Evolutionary conservation across 73 alveolate species (phyloP).

Genomic region (Tetrahymena borealis): DNA sequence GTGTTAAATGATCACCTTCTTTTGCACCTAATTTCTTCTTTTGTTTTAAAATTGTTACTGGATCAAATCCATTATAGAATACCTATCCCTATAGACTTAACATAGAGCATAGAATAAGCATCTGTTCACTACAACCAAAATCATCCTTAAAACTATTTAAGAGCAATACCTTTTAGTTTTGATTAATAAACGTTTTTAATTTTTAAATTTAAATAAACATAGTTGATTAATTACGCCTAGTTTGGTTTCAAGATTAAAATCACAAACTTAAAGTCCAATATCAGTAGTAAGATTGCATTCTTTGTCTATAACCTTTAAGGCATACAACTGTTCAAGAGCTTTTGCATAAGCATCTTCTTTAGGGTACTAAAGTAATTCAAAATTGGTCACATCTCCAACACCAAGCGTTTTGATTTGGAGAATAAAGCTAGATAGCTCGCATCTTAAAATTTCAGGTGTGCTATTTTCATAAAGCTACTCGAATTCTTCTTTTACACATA

Average conservation of each 20-base stretch:
- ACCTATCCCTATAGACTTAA: constrained; percentile 56
- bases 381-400: neutral
- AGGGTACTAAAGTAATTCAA: neutral
- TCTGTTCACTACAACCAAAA: constrained; percentile 84
- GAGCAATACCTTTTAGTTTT: constrained; percentile 70
- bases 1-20: constrained; percentile 92
- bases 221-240: neutral
- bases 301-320: neutral
- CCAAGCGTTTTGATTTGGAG: constrained; percentile 64
- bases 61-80: constrained; percentile 49
- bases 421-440: constrained; percentile 63
- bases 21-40: constrained; percentile 84
- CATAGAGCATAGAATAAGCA: constrained; percentile 74
- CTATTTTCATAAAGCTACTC: constrained; percentile 43
- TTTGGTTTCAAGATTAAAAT: neutral
- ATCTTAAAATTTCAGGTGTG: constrained; percentile 81
- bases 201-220: too few relatives aligned
- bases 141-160: constrained; percentile 78
- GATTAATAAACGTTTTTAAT: too few relatives aligned
- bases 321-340: neutral
- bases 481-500: constrained; percentile 67
- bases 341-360: neutral
- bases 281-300: neutral
- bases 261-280: neutral
- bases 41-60: constrained; percentile 69